Conservation (phyloP, 495 filamentous ascomycete species). For the Penicillium bovifimosum region DNA sequence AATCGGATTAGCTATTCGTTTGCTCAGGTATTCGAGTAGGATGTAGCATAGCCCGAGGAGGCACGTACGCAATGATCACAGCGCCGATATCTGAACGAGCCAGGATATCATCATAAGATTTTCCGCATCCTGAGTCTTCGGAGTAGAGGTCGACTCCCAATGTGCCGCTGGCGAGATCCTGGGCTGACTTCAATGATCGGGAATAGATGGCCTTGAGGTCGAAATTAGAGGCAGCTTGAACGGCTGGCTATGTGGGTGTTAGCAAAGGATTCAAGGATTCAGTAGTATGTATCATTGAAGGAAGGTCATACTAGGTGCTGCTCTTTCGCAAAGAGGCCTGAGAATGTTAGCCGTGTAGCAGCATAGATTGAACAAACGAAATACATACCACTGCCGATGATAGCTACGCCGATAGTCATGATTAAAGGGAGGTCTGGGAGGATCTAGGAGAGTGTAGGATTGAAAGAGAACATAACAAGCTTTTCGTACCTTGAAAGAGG, state of each 20-base stretch:
- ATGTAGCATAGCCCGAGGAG: neutral
- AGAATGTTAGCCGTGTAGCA: conserved; percentile 7
- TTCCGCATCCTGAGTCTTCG: conserved; percentile 53
- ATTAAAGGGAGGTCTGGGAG: neutral
- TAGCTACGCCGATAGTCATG: conserved; percentile 52
- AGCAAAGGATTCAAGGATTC: neutral
- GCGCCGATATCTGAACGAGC: conserved; percentile 58
- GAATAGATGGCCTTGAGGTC: conserved; percentile 59
- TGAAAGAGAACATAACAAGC: neutral
- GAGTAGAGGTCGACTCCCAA: conserved; percentile 50
- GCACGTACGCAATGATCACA: conserved; percentile 58
- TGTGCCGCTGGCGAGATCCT: conserved; percentile 34
- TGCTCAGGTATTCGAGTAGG: neutral
- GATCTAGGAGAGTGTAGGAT: neutral
- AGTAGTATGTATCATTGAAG: conserved; percentile 6
- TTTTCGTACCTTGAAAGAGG: neutral
- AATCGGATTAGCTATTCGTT: conserved; percentile 13
- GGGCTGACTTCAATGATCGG: conserved; percentile 49
- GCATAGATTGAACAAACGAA: conserved; percentile 24
- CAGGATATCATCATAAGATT: conserved; percentile 55
- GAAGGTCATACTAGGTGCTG: conserved; percentile 35
- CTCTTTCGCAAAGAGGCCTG: conserved; percentile 47
- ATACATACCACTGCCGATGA: conserved; percentile 61
- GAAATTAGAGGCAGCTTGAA: conserved; percentile 41
- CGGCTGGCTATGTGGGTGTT: conserved; percentile 41